Evolutionary conservation across 441 rosid species (phyloP), one percentile per base, ranked within the genome.

Genomic region (Erodium moschatum): DNA sequence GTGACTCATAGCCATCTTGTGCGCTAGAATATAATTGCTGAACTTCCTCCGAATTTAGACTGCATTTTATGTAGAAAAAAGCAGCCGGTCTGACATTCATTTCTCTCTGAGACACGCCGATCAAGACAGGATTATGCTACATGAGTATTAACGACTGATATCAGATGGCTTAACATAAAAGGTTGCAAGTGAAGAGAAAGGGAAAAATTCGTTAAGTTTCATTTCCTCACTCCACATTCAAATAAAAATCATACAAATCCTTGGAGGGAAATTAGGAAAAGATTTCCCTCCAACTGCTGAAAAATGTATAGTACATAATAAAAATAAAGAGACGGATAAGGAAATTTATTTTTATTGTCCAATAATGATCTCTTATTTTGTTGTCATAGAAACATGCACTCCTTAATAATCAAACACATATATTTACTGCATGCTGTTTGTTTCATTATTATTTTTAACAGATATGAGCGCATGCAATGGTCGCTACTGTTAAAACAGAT

Each of bases 1-100:
- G 87, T 62, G 98, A 92, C 81, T 92, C 98, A 72, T 74, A 92
- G 70, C 87, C 91, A 81, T 92, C 98, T 77, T 87, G 84, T 67
- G 98, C 97, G n/a, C 66, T 75, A 62, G 84, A 78, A 78, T 92
- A 90, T 64, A 85, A 72, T 35, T 76, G 81, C 18, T 79, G 90
- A 79, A 93, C 80, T 76, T 90, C 92, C 73, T 87, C 80, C 4
- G 97, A 89, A 62, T 67, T 79, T 68, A 87, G 85, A 73, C 73
- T 76, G 76, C 97, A 89, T 75, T 80, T 85, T 79, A 89, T 73
- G 66, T 76, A 86, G 92, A 90, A 89, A 85, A 90, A 93, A 52
- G 86, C 87, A 81, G 92, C 72, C 66, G 98, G 96, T 71, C 97
- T 83, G 33, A 79, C 95, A 76, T 93, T 90, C 79, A 89, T 69